Base-by-base conservation (phyloP, 192 early-diverging fungal species). In the Obelidium mucronatum region DNA sequence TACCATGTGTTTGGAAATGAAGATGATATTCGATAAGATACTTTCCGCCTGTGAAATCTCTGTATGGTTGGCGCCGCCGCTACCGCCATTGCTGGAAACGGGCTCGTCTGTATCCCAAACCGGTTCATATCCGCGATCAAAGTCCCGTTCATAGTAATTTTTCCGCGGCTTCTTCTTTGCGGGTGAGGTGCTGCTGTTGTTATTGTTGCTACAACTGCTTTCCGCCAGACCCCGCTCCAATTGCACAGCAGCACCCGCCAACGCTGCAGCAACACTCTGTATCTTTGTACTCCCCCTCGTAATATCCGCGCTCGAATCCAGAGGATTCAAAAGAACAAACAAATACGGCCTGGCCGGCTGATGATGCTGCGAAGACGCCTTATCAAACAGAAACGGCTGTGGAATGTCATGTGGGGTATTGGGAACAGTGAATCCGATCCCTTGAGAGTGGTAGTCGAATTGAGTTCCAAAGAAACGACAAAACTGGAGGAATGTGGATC, bases 391-490 rank as follows among this genome's bases (percentile, higher is more conserved):
- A 24, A 52, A 30, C 11, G 67, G 28, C 30, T 24, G 36, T 28
- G 42, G 2, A 15, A 17, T 31, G 15, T 40, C 64, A 1, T 40
- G 34, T 53, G 67, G 48, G 8, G 40, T 30, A 26, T 13, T 22
- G 28, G 67, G 2, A 13, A 17, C 11, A 33, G 40, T 11, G 28
- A 54, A 54, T 28, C 11, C 33, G 28, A 69, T 53, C 2, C 48
- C 52, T 13, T 30, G 28, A 1, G 42, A 52, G 75, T 55, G 39
- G 65, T 35, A 68, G 40, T 66, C 55, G 48, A 66, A 76, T 22
- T 26, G 37, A 30, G 33, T 52, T 3, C 64, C 63, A 40, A 76
- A 68, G n/a, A 58, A 54, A 6, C 34, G 28, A 34, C 75, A 76
- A 34, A 76, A 76, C 15, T 66, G 36, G 34, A 68, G 42, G 34